Conservation (phyloP, 2,329 filamentous ascomycete species). For the Tolypocladium endophyticum region DNA sequence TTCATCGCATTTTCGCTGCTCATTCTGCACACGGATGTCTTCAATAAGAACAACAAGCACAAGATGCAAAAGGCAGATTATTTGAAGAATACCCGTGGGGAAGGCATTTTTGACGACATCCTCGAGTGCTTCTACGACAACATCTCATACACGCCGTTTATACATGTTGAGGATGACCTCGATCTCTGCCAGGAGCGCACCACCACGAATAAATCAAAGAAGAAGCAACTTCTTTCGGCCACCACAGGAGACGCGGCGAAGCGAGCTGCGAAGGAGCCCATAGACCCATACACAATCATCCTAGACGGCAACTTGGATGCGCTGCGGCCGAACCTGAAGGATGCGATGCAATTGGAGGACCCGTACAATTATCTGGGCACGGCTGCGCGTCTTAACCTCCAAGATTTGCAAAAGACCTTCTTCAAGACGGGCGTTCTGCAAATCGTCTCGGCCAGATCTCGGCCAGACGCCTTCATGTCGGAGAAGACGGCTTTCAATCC, state of each 20-base stretch:
- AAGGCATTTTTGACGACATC: constrained; percentile 88
- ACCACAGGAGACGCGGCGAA: constrained; percentile 41
- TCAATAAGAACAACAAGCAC: constrained; percentile 99
- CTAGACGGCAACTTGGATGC: constrained; percentile 79
- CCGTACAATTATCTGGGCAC: constrained; percentile 82
- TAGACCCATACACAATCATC: constrained; percentile 92
- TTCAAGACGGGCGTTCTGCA: constrained; percentile 87
- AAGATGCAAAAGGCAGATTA: constrained; percentile 98
- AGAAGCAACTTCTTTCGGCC: constrained; percentile 58
- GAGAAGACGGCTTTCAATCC: constrained; percentile 79
- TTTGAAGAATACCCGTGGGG: constrained; percentile 84
- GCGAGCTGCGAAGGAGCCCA: constrained; percentile 65
- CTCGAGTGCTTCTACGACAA: constrained; percentile 97
- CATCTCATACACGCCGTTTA: constrained; percentile 95
- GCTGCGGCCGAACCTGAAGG: constrained; percentile 74
- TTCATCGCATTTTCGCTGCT: constrained; percentile 95
- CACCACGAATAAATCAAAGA: constrained; percentile 59
- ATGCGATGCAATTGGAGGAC: constrained; percentile 88
- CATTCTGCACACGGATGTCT: constrained; percentile 95
- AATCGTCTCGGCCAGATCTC: constrained; percentile 86
- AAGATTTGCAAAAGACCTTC: constrained; percentile 77
- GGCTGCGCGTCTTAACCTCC: constrained; percentile 63
- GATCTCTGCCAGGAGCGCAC: constrained; percentile 69
- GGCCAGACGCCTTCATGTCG: constrained; percentile 90
- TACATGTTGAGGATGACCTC: constrained; percentile 88